Percentiles rank a stretch among this genome's conserved stretches.
phyloP scores from a whole-genome alignment of 1,139 yeast species.

The Sugiyamaella pinicola region DNA sequence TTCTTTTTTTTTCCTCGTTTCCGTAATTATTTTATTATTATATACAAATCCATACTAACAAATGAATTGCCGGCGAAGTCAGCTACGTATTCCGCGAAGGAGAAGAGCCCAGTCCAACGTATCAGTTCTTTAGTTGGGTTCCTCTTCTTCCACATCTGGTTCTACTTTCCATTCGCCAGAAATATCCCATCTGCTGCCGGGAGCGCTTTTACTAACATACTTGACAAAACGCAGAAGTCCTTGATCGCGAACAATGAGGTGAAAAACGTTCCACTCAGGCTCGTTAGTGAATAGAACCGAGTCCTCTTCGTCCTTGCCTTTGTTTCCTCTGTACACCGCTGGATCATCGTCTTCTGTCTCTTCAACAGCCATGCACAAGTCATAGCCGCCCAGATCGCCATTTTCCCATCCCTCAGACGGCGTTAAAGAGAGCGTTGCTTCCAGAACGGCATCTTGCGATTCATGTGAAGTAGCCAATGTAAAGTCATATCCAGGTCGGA shows the following conservation, averaged over 20 bases:
- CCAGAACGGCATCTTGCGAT: conserved; percentile 41
- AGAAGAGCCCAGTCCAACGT: too few species aligned
- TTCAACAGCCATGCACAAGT: conserved; percentile 61
- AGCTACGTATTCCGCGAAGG: too few species aligned
- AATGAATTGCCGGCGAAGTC: too few species aligned
- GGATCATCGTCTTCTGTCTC: conserved; percentile 36
- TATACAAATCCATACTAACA: conserved; percentile 33
- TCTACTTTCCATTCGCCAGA: conserved; percentile 77
- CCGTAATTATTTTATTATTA: conserved; percentile 68
- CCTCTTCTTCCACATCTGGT: neutral
- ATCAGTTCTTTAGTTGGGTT: too few species aligned
- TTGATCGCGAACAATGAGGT: conserved; percentile 79
- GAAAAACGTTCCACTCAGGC: conserved; percentile 81
- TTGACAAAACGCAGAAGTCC: conserved; percentile 86
- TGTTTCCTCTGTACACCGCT: conserved; percentile 52
- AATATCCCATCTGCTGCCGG: conserved; percentile 93
- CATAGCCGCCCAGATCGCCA: conserved; percentile 94
- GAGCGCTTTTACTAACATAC: conserved; percentile 85
- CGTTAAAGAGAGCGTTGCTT: conserved; percentile 76
- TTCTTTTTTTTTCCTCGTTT: conserved; percentile 40
- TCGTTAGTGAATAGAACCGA: conserved; percentile 78
- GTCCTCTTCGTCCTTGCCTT: conserved; percentile 61
- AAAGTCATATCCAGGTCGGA: conserved; percentile 94
- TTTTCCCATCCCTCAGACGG: conserved; percentile 82
- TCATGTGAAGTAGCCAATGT: conserved; percentile 69